Base-by-base conservation (phyloP, 306 rosid genomes). In the Senna tora region DNA sequence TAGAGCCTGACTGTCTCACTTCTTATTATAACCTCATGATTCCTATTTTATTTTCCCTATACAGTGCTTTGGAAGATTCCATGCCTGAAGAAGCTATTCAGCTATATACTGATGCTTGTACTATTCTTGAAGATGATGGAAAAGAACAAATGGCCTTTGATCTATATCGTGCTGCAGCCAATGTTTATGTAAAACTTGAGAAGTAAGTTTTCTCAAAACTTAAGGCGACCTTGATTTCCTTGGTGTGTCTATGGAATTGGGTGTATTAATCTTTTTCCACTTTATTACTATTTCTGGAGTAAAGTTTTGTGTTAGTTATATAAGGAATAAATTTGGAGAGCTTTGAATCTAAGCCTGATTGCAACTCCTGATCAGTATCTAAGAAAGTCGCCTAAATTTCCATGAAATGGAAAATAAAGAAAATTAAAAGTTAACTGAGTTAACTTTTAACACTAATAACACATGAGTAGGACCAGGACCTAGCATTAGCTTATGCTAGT, bases 91-190 rank as follows among this genome's bases (percentile, higher is more conserved):
- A 88, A 75, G 95, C 98, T 59, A 84, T 94, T 81, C 90, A 87
- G 80, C 82, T 94, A 25, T 94, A 87, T 84, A 80, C 89, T 59
- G 98, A 89, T 69, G 95, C 98, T 62, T 86, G 90, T 78, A 75
- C 88, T 65, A 74, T 78, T 87, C 98, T 94, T 56, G 98, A 89
- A 86, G 98, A 94, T 2, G 97, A 94, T 59, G 95, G 80, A 53
- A 91, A 76, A 79, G 97, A 94, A 61, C 98, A 94, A 84, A 94
- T 94, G 98, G 83, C 98, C 55, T 94, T 94, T 85, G 98, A 94
- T 82, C 76, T 94, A 16, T 94, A 94, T 76, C 91, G 96, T 66
- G 97, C 86, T 76, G 91, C 86, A 11, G 77, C 95, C 33, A 82
- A 77, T 72, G 87, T 84, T 59, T 86, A 86, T 72, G 69, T 94